phyloP scores from a whole-genome alignment of 768 basidiomycete genomes.

The Trametes gibbosa region DNA sequence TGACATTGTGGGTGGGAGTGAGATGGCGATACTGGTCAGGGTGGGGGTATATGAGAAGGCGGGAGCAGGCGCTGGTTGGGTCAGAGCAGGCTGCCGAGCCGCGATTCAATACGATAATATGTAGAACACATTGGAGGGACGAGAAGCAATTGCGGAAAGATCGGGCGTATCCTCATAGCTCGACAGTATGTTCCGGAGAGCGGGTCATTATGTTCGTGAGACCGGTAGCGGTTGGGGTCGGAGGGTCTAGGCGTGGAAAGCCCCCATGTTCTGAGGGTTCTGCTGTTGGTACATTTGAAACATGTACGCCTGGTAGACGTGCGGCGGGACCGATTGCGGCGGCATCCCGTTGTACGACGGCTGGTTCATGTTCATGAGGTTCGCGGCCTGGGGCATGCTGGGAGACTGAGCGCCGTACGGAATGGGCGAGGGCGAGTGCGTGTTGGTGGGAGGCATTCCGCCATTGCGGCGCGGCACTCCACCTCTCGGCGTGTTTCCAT shows the following conservation, averaged over 20 bases:
- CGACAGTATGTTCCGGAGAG: slow-evolving; percentile 20
- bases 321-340: slow-evolving; percentile 57
- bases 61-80: slow-evolving; percentile 1
- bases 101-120: slow-evolving; percentile 16
- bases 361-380: slow-evolving; percentile 63
- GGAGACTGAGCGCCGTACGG: slow-evolving; percentile 64
- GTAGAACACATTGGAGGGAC: slow-evolving; percentile 13
- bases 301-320: slow-evolving; percentile 80
- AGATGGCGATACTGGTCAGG: not conserved
- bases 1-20: slow-evolving; percentile 7
- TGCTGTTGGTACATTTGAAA: slow-evolving; percentile 80
- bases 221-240: slow-evolving; percentile 21
- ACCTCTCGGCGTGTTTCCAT: slow-evolving; percentile 49
- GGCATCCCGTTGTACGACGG: slow-evolving; percentile 60
- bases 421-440: slow-evolving; percentile 30
- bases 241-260: slow-evolving; percentile 47
- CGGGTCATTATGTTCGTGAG: slow-evolving; percentile 24
- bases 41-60: slow-evolving; percentile 18
- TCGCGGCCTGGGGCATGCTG: slow-evolving; percentile 52
- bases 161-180: slow-evolving; percentile 21
- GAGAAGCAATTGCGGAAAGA: slow-evolving; percentile 12
- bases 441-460: slow-evolving; percentile 32
- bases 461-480: slow-evolving; percentile 46
- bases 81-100: slow-evolving; percentile 4
- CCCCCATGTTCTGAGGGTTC: slow-evolving; percentile 73